Percentiles rank a stretch among this genome's conserved stretches.
Evolutionary conservation across 345 rosid genomes (phyloP).

Genomic region (Geranium rotundifolium): DNA sequence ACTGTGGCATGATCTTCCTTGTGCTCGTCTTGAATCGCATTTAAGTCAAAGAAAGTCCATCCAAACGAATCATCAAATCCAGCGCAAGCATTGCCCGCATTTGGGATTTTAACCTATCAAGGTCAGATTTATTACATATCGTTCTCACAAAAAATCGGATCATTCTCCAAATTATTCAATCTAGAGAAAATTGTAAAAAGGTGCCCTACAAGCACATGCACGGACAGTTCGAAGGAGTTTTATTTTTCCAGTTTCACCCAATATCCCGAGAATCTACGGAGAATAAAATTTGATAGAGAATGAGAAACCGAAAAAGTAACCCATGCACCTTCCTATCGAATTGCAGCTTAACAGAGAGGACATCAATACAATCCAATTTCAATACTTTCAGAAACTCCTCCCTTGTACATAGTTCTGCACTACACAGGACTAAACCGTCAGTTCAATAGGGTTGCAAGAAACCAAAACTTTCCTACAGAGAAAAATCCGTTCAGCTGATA

Average conservation of each 20-base stretch:
- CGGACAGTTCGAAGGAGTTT: no score
- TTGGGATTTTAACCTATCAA: slow-evolving; percentile 35
- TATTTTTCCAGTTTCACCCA: no score
- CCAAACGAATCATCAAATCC: slow-evolving; percentile 33
- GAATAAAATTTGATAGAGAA: background rate
- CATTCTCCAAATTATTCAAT: no score
- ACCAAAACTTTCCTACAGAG: no score
- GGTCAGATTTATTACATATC: no score
- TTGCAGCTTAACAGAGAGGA: slow-evolving; percentile 28
- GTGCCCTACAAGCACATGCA: no score
- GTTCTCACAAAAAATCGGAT: no score
- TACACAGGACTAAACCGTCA: no score
- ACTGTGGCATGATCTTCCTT: slow-evolving; percentile 23
- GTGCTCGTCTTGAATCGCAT: slow-evolving; percentile 33
- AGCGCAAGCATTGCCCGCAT: slow-evolving; percentile 37
- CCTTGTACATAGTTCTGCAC: no score
- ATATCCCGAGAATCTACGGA: no score
- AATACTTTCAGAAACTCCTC: slow-evolving; percentile 45
- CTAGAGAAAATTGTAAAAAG: no score
- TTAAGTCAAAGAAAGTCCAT: slow-evolving; percentile 51
- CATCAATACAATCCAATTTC: slow-evolving; percentile 38
- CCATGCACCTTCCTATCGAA: slow-evolving; percentile 40
- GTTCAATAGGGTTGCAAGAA: no score
- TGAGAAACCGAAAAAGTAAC: background rate
- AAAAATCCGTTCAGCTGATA: background rate